phyloP scores from a whole-genome alignment of 2,329 filamentous ascomycete genomes.

The Trichophyton simii region DNA sequence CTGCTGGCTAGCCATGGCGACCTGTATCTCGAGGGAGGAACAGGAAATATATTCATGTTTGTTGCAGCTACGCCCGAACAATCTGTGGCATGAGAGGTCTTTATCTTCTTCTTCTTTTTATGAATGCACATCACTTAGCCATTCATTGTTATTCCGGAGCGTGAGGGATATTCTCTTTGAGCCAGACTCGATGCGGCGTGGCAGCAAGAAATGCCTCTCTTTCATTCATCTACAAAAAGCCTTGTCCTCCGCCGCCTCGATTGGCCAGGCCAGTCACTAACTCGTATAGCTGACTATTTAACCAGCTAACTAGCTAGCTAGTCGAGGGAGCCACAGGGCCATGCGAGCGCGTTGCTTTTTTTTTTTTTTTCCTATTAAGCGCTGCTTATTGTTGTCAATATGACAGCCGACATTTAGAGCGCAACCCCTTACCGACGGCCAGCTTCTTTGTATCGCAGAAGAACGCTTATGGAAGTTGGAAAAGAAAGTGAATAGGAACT shows the following conservation, averaged over 20 bases:
- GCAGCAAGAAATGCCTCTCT: neutral
- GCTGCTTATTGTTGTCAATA: neutral
- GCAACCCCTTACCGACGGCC: neutral
- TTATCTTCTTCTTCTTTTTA: neutral
- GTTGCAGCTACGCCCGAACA: neutral
- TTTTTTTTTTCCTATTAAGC: neutral
- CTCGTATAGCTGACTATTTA: too few species aligned
- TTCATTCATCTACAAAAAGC: neutral
- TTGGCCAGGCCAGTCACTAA: too few species aligned
- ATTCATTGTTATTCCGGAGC: too few species aligned
- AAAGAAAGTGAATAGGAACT: neutral
- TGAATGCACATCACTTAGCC: neutral
- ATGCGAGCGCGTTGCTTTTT: neutral
- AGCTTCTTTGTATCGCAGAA: neutral
- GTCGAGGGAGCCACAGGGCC: too few species aligned
- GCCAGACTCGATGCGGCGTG: neutral
- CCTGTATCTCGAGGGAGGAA: neutral
- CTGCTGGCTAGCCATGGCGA: neutral
- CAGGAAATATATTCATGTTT: neutral
- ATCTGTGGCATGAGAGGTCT: neutral
- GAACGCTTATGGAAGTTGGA: neutral
- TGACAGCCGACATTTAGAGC: neutral
- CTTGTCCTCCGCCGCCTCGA: too few species aligned
- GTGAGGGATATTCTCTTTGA: neutral
- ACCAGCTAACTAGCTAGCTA: too few species aligned